Conservation (phyloP, 352 stramenopile species). For the Phytopythium sindhum region DNA sequence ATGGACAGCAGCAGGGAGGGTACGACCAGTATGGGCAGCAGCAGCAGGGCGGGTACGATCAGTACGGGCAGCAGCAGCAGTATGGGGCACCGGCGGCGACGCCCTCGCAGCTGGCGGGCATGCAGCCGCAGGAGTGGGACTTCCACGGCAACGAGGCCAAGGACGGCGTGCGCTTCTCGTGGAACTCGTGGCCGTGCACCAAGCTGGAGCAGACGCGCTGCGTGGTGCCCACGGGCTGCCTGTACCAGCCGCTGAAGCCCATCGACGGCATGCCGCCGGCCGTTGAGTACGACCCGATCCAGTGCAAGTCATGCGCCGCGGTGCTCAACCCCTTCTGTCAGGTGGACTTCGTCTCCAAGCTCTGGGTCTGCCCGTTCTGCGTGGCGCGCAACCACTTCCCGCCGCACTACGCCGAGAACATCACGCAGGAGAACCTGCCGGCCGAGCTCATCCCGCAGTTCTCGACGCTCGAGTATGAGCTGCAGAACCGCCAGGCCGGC, state of each 20-base stretch:
- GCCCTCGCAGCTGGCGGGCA: constrained; percentile 36
- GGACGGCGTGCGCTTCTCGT: constrained; percentile 97
- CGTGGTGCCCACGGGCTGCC: constrained; percentile 94
- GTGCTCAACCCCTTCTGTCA: constrained; percentile 99
- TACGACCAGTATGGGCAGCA: constrained; percentile 57
- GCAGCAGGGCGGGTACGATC: no score
- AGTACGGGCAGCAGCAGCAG: constrained; percentile 45
- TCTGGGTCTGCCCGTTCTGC: constrained; percentile 99
- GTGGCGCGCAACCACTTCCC: constrained; percentile 98
- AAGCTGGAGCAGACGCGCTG: constrained; percentile 97
- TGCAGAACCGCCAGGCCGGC: constrained; percentile 90
- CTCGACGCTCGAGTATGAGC: constrained; percentile 99
- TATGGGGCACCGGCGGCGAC: constrained; percentile 29
- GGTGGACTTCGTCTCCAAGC: constrained; percentile 98
- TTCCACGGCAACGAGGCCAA: constrained; percentile 82
- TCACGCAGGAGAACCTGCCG: constrained; percentile 97
- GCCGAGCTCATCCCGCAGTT: constrained; percentile 99
- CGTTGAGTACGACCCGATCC: constrained; percentile 98
- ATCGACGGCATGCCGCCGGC: constrained; percentile 92
- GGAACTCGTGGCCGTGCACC: constrained; percentile 98
- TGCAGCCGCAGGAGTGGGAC: constrained; percentile 84
- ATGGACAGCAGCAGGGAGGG: constrained; percentile 30
- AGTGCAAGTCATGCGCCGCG: constrained; percentile 96
- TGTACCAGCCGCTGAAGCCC: constrained; percentile 97
- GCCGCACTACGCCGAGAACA: constrained; percentile 93